Percentiles rank a stretch among this genome's conserved stretches.
Evolutionary conservation across 768 basidiomycete genomes (phyloP).

Genomic region (Gautieria morchelliformis): DNA sequence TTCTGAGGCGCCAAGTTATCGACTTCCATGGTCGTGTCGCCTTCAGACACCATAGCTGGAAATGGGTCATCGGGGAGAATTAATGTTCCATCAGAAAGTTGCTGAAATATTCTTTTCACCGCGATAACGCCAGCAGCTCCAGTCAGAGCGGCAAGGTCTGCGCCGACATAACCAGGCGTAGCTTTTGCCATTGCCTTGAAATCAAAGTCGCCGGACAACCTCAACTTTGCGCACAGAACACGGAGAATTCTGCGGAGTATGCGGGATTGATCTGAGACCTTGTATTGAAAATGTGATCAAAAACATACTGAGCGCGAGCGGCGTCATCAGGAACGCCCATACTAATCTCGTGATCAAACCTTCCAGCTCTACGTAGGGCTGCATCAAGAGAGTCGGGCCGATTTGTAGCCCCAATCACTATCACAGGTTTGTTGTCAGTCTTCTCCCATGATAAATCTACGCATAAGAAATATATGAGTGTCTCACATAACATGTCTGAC

Average conservation of each 20-base stretch:
- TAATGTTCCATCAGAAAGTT: constrained; percentile 55
- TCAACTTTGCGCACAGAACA: constrained; percentile 75
- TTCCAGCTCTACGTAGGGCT: constrained; percentile 83
- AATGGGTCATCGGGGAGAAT: constrained; percentile 36
- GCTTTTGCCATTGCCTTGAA: constrained; percentile 79
- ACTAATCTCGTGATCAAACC: constrained; percentile 96
- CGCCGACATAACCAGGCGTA: constrained; percentile 96
- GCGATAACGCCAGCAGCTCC: constrained; percentile 93
- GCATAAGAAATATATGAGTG: background rate
- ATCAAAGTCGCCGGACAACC: constrained; percentile 82
- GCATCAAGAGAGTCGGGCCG: constrained; percentile 91
- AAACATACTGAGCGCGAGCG: constrained; percentile 74
- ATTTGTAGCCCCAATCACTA: constrained; percentile 96
- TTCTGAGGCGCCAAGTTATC: constrained; percentile 33
- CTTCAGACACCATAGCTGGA: constrained; percentile 21
- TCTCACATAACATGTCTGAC: background rate
- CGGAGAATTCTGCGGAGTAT: constrained; percentile 62
- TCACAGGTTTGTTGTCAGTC: constrained; percentile 83
- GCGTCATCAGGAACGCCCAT: constrained; percentile 95
- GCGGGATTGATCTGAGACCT: background rate
- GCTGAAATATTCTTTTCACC: constrained; percentile 89
- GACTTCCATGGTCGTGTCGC: constrained; percentile 33
- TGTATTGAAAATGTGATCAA: background rate
- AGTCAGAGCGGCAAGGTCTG: constrained; percentile 83
- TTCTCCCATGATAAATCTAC: constrained; percentile 93